These are phyloP conservation scores for Cladophialophora exuberans DNA, from an alignment of 2,329 filamentous ascomycete genomes.

Conservation along the genomic window DNA sequence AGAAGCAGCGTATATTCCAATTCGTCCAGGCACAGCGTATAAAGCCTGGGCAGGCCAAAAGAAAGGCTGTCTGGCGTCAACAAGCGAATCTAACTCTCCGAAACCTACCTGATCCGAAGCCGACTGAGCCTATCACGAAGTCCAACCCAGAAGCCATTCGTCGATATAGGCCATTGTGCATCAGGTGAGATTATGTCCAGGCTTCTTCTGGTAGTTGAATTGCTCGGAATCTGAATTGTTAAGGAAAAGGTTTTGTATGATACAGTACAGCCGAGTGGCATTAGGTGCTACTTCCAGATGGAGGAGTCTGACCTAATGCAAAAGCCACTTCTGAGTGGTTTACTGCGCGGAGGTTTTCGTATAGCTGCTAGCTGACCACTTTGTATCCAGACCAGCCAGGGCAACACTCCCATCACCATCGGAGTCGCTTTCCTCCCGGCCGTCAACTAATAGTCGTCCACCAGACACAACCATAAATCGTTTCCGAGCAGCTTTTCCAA, in stretches of 20 bases:
- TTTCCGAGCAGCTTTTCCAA: neutral
- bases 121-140: neutral
- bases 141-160: neutral
- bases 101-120: neutral
- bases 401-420: neutral
- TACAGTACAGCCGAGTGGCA: neutral
- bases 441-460: neutral
- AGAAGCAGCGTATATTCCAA: conserved; percentile 18
- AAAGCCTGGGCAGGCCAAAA: neutral
- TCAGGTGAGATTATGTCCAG: conserved; percentile 1
- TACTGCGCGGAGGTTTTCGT: neutral
- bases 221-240: neutral
- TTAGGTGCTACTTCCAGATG: too few species aligned
- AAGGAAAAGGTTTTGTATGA: neutral
- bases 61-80: neutral
- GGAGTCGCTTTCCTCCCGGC: neutral
- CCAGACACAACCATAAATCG: neutral
- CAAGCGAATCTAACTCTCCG: neutral
- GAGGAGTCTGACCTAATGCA: too few species aligned
- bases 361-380: neutral
- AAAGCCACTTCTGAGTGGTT: too few species aligned
- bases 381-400: neutral
- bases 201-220: neutral
- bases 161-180: conserved; percentile 5
- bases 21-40: conserved; percentile 19